Evolutionary conservation across 495 filamentous ascomycete genomes (phyloP).

Genomic region (Bacidia rubella): DNA sequence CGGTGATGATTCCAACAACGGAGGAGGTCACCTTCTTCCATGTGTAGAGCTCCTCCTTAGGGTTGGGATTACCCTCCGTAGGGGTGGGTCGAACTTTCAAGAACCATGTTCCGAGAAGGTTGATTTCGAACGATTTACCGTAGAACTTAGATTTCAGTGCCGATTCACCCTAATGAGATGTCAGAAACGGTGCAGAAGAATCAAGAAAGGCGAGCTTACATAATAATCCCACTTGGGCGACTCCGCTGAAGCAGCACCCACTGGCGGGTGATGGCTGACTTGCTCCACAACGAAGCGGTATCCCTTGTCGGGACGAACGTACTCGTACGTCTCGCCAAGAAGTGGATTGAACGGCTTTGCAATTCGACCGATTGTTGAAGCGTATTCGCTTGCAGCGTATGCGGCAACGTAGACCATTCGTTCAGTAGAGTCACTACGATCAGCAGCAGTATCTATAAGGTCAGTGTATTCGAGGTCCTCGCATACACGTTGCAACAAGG

Average conservation of each 20-base stretch:
- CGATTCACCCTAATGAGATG: constrained; percentile 54
- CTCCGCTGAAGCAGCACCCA: constrained; percentile 89
- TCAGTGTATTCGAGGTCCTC: constrained; percentile 98
- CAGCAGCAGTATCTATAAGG: constrained; percentile 78
- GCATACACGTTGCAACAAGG: constrained; percentile 84
- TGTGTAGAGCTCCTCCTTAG: constrained; percentile 82
- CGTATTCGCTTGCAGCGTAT: constrained; percentile 91
- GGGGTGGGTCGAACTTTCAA: constrained; percentile 61
- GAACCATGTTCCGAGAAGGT: constrained; percentile 95
- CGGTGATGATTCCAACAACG: constrained; percentile 96
- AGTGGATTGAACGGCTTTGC: constrained; percentile 97
- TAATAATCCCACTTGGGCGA: constrained; percentile 94
- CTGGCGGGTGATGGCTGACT: constrained; percentile 93
- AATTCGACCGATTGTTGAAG: constrained; percentile 89
- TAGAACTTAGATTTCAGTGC: constrained; percentile 97
- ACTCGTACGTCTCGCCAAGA: constrained; percentile 93
- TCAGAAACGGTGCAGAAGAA: background rate
- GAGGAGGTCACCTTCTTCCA: constrained; percentile 99
- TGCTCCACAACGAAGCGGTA: constrained; percentile 98
- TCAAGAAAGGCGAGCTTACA: constrained; percentile 26
- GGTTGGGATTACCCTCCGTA: constrained; percentile 27
- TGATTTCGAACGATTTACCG: constrained; percentile 93
- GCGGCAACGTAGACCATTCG: constrained; percentile 93
- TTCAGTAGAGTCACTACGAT: constrained; percentile 74
- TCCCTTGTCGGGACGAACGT: constrained; percentile 84